Base-by-base conservation (phyloP, 1,284 basidiomycete genomes). In the Nidula niveotomentosa region DNA sequence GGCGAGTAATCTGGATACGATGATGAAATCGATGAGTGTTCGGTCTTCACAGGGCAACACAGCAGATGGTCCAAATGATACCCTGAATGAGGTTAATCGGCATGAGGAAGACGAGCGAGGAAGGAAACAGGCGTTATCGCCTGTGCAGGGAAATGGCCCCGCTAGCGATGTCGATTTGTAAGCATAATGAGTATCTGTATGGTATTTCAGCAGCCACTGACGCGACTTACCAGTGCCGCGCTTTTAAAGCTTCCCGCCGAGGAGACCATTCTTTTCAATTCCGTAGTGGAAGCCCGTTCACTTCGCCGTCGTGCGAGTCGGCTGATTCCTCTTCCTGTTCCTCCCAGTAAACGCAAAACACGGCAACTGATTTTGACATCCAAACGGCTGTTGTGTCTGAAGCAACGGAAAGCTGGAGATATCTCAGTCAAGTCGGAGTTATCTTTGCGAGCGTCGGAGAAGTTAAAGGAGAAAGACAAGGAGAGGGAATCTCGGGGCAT, bases 321-420 rank as follows among this genome's bases (percentile, higher is more conserved):
- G 43, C 66, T 88, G n/a, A 67, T 86, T 8, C 80, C 84, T 1
- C 75, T 85, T 8, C 75, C 77, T 10, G 80, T 81, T 0, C 64
- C 80, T 2, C 74, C 78, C 33, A 74, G 76, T 58, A 79, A 78
- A 62, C 69, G 79, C 8, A 86, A 85, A 64, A 72, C 74, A 17
- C 73, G 86, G 23, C 78, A 84, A 56, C 65, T 88, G 7, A 69
- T 88, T 35, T 69, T 88, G 45, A 88, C 86, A n/a, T 79, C 74
- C 15, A 71, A 74, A 34, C 75, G 86, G 43, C 63, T 88, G 7
- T 51, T 88, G 30, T 86, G 84, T 54, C 63, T 86, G 36, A 88
- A 88, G 66, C 69, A 76, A 58, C 70, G 68, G 18, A 73, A 71
- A 53, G 62, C 58, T 6, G 69, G 68, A 17, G 67, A 60, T 18